phyloP scores from a whole-genome alignment of 2,329 filamentous ascomycete species.

The Colletotrichum sansevieriae region DNA sequence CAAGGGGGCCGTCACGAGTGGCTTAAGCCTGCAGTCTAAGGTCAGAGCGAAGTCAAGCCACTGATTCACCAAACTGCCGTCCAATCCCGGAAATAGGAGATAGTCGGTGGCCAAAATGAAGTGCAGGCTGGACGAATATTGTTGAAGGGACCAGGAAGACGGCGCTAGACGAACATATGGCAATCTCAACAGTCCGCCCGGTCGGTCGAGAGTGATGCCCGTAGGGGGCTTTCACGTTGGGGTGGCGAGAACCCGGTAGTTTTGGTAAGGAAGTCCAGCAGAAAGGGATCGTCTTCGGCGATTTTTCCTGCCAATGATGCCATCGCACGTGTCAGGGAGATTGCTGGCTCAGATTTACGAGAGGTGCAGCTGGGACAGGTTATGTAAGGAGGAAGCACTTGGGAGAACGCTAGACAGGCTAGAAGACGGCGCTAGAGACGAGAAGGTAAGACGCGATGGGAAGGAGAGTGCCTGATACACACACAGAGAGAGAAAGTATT shows the following conservation, averaged over 20 bases:
- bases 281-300: slow-evolving; percentile 9
- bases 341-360: slow-evolving; percentile 37
- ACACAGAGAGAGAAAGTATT: no score
- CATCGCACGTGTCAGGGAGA: slow-evolving; percentile 32
- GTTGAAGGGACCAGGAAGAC: neutral
- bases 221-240: no score
- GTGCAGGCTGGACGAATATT: neutral
- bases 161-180: slow-evolving; percentile 2
- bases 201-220: slow-evolving; percentile 8
- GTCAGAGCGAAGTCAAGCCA: slow-evolving; percentile 15
- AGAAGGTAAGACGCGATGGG: neutral
- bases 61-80: slow-evolving; percentile 6
- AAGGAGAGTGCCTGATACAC: neutral
- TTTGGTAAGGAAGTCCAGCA: neutral
- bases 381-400: slow-evolving; percentile 18
- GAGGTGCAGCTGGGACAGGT: slow-evolving; percentile 29
- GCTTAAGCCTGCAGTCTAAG: slow-evolving; percentile 12
- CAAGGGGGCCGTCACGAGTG: slow-evolving; percentile 16
- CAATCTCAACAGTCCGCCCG: slow-evolving; percentile 3
- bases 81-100: slow-evolving; percentile 18
- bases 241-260: neutral
- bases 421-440: neutral
- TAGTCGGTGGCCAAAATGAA: slow-evolving; percentile 9
- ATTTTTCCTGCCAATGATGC: slow-evolving; percentile 29
- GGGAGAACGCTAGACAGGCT: neutral